Conservation (phyloP, 208 protist genomes). For the Leishmania turanica region DNA sequence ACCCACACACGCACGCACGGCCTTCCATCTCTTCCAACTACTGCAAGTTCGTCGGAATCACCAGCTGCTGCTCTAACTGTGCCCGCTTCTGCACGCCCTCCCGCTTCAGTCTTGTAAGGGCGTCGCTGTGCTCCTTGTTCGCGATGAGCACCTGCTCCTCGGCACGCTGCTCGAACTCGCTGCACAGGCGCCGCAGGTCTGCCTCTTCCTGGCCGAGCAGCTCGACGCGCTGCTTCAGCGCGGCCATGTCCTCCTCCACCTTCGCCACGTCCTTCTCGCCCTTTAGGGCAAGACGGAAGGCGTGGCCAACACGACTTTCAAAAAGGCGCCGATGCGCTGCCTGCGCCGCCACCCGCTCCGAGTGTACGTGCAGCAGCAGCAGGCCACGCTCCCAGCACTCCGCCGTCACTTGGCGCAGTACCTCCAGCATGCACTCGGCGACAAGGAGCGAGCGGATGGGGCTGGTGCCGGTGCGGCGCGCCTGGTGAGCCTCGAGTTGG, state of each 20-base stretch:
- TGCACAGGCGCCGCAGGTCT: slow-evolving; percentile 57
- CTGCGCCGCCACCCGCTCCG: slow-evolving; percentile 77
- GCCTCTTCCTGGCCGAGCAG: slow-evolving; percentile 68
- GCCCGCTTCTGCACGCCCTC: slow-evolving; percentile 76
- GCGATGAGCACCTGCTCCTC: slow-evolving; percentile 85
- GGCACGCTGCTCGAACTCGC: slow-evolving; percentile 60
- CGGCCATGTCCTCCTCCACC: slow-evolving; percentile 64
- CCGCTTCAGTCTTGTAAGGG: slow-evolving; percentile 72
- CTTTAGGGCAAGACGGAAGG: slow-evolving; percentile 84
- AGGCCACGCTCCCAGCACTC: slow-evolving; percentile 89
- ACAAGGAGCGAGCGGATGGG: slow-evolving; percentile 75
- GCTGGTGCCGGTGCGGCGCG: slow-evolving; percentile 63
- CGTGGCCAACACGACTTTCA: slow-evolving; percentile 86
- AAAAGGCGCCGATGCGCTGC: slow-evolving; percentile 79
- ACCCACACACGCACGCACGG: background rate
- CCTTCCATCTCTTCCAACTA: background rate
- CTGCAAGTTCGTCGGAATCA: slow-evolving; percentile 42
- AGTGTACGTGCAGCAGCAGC: slow-evolving; percentile 80
- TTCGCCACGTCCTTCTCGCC: slow-evolving; percentile 81
- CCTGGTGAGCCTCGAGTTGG: slow-evolving; percentile 24
- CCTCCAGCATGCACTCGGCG: slow-evolving; percentile 88
- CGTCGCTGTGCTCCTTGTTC: slow-evolving; percentile 80
- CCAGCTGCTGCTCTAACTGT: slow-evolving; percentile 81
- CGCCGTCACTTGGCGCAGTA: slow-evolving; percentile 82
- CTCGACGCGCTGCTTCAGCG: slow-evolving; percentile 44